phyloP scores from a whole-genome alignment of 169 alveolate genomes.

The Plasmodium knowlesi region DNA sequence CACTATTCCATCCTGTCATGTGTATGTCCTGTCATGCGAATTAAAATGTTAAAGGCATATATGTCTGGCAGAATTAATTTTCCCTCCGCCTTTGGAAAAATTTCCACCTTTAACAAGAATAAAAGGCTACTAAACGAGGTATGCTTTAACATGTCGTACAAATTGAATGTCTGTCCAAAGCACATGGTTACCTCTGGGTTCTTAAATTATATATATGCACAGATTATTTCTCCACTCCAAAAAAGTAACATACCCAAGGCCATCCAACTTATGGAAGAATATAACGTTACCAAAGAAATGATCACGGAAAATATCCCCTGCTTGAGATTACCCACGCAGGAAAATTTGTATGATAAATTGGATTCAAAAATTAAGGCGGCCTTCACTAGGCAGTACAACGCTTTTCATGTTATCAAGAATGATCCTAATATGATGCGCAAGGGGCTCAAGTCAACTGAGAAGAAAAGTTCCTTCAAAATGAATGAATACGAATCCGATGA shows the following conservation, averaged over 20 bases:
- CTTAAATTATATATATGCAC: slow-evolving; percentile 44
- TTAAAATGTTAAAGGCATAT: slow-evolving; percentile 73
- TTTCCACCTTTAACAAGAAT: slow-evolving; percentile 91
- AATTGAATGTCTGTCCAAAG: slow-evolving; percentile 57
- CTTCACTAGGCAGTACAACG: slow-evolving; percentile 75
- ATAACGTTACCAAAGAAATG: slow-evolving; percentile 80
- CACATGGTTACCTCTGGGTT: slow-evolving; percentile 62
- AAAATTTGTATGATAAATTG: slow-evolving; percentile 80
- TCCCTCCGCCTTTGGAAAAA: slow-evolving; percentile 95
- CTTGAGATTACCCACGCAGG: slow-evolving; percentile 81
- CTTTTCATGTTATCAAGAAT: slow-evolving; percentile 60
- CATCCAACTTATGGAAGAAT: slow-evolving; percentile 71
- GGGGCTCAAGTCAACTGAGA: slow-evolving; percentile 37
- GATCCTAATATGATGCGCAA: slow-evolving; percentile 50
- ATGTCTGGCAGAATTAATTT: slow-evolving; percentile 87
- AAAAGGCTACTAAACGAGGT: slow-evolving; percentile 89
- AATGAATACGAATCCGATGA: slow-evolving; percentile 63
- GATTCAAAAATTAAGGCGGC: slow-evolving; percentile 78
- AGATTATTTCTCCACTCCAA: slow-evolving; percentile 76
- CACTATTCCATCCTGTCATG: slow-evolving; percentile 88
- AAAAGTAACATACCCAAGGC: slow-evolving; percentile 75
- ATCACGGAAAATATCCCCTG: slow-evolving; percentile 78
- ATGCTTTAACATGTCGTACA: slow-evolving; percentile 69
- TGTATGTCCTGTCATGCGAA: slow-evolving; percentile 87
- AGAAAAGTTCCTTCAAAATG: slow-evolving; percentile 14